Conservation (phyloP, 768 basidiomycete genomes). For the Boletus sensibilis region DNA sequence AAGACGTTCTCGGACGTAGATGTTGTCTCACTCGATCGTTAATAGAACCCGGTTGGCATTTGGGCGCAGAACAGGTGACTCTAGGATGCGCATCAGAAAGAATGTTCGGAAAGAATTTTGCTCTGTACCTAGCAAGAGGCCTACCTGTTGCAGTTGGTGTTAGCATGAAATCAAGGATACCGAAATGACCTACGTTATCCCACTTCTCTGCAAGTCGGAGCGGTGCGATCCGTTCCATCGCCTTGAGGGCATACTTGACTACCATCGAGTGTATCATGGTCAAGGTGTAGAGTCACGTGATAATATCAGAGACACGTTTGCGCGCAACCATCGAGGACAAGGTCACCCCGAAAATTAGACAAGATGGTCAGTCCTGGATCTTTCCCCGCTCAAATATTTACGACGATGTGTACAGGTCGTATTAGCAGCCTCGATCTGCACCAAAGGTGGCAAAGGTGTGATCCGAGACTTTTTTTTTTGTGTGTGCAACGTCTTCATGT, state of each 20-base stretch:
- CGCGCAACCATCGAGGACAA: neutral
- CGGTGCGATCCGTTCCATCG: slow-evolving; percentile 86
- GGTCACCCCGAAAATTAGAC: neutral
- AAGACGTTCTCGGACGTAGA: slow-evolving; percentile 6
- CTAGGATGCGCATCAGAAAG: slow-evolving; percentile 30
- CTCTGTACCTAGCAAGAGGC: slow-evolving; percentile 64
- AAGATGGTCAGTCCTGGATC: slow-evolving; percentile 22
- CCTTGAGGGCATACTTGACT: slow-evolving; percentile 52
- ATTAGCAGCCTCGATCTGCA: slow-evolving; percentile 91
- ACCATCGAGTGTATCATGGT: slow-evolving; percentile 15
- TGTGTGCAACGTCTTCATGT: neutral
- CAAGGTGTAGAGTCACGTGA: slow-evolving; percentile 16
- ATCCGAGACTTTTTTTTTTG: slow-evolving; percentile 9
- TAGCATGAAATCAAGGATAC: slow-evolving; percentile 2
- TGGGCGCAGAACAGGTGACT: slow-evolving; percentile 52
- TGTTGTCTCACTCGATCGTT: slow-evolving; percentile 62
- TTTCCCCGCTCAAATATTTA: neutral
- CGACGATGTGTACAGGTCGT: slow-evolving; percentile 60
- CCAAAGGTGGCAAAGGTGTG: slow-evolving; percentile 89
- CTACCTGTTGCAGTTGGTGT: slow-evolving; percentile 48
- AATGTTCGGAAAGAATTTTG: neutral
- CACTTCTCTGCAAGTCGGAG: slow-evolving; percentile 82
- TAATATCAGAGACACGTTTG: slow-evolving; percentile 12
- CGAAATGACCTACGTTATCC: slow-evolving; percentile 77
- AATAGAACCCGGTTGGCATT: slow-evolving; percentile 53